Conservation (phyloP, 306 rosid species). For the Herpetospermum pedunculosum region DNA sequence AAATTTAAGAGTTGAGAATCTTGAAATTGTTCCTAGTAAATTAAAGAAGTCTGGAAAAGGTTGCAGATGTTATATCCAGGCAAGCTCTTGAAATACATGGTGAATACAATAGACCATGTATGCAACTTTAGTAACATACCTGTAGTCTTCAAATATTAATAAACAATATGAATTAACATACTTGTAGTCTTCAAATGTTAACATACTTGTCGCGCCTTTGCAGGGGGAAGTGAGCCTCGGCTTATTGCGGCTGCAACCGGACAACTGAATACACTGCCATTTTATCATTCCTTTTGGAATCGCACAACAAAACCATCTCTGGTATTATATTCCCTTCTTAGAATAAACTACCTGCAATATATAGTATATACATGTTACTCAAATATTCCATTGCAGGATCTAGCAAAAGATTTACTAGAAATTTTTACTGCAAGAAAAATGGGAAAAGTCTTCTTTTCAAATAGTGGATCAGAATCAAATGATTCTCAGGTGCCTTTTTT, state of each 20-base stretch:
- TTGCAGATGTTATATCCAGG: neutral
- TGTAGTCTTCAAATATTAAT: too few relatives aligned
- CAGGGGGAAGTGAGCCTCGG: conserved; percentile 86
- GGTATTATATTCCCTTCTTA: conserved; percentile 35
- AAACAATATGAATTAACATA: too few relatives aligned
- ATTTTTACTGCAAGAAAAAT: conserved; percentile 65
- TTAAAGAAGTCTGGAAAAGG: neutral
- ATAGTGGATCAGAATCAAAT: conserved; percentile 97
- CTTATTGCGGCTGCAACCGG: conserved; percentile 75
- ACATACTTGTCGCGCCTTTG: too few relatives aligned
- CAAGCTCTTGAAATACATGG: neutral
- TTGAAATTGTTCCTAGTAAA: neutral
- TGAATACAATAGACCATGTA: neutral
- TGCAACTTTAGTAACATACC: neutral
- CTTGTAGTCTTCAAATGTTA: too few relatives aligned
- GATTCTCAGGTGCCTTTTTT: conserved; percentile 70
- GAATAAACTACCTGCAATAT: too few relatives aligned
- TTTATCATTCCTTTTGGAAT: conserved; percentile 99
- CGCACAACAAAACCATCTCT: conserved; percentile 86
- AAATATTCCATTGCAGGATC: conserved; percentile 33
- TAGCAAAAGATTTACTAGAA: conserved; percentile 76
- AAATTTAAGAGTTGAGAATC: neutral
- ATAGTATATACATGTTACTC: too few relatives aligned
- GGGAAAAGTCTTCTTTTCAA: conserved; percentile 81
- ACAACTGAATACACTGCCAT: conserved; percentile 83